Evolutionary conservation across 2,329 filamentous ascomycete genomes (phyloP), one percentile per base, ranked within the genome.

Genomic region (Colletotrichum filicis): DNA sequence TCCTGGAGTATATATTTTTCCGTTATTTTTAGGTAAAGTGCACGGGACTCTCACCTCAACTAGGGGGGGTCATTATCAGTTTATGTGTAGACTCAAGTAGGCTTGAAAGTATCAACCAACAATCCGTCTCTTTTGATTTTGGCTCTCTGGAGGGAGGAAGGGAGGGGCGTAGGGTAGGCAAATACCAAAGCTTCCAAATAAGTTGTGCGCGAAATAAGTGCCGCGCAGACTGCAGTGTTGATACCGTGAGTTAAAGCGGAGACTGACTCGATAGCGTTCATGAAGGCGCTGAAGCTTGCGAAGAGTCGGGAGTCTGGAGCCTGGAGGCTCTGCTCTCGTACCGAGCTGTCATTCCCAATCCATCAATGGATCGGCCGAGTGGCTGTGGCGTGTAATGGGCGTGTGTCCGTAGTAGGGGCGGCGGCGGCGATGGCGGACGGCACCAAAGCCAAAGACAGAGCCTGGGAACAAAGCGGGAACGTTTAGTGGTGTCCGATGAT

Each of bases 401-500:
- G 5, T 42, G 37, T 7, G 12, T 42, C 6, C 5, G 42, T 22
- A 12, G 11, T 60, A n/a, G 14, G 42, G 16, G 30, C 30, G 32
- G 30, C 30, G 9, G 11, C 32, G 9, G 32, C 32, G 32, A 32
- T 19, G 30, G 49, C 53, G 55, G 52, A 26, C 42, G 42, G 52
- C 42, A 19, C 53, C 46, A 26, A n/a, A 8, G 53, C 60, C 55
- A 28, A 66, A 57, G 28, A 32, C 35, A 56, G 55, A 24, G 52
- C 42, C 49, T 37, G 19, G 64, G 57, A 67, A 71, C 68, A 68
- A 68, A 71, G 64, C 64, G 37, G 53, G 12, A 49, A 14, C 59
- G n/a, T 35, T 46, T 26, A 19, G 46, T 35, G 35, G 66, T 56
- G 19, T 35, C 70, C 71, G 71, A 73, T 73, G 71, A 73, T 71